Evolutionary conservation across 352 stramenopile genomes (phyloP).

Genomic region (Phytophthora cactorum): DNA sequence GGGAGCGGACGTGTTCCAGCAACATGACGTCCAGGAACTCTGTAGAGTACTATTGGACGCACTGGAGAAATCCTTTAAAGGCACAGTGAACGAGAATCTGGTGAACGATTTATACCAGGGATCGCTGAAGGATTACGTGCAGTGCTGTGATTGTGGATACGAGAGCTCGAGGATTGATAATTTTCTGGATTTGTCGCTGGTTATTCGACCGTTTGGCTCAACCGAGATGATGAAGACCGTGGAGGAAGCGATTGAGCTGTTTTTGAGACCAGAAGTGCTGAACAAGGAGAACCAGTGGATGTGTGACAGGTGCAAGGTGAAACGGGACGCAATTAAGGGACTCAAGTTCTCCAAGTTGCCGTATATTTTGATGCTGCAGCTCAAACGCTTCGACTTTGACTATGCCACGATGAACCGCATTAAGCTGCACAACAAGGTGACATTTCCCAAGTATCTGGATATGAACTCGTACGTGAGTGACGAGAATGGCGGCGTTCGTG

Average conservation of each 20-base stretch:
- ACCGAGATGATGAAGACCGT: slow-evolving; percentile 85
- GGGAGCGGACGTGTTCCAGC: slow-evolving; percentile 87
- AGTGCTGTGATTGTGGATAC: slow-evolving; percentile 85
- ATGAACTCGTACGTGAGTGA: slow-evolving; percentile 89
- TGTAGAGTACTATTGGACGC: slow-evolving; percentile 92
- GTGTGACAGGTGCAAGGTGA: slow-evolving; percentile 83
- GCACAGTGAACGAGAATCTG: slow-evolving; percentile 84
- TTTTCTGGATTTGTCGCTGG: slow-evolving; percentile 91
- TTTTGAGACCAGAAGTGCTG: slow-evolving; percentile 85
- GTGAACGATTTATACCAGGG: slow-evolving; percentile 90
- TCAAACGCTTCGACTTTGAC: slow-evolving; percentile 94
- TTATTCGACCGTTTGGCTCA: slow-evolving; percentile 90
- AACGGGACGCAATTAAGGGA: slow-evolving; percentile 90
- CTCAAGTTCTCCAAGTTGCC: slow-evolving; percentile 90
- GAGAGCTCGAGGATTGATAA: slow-evolving; percentile 88
- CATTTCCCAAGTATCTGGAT: slow-evolving; percentile 90
- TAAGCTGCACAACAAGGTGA: slow-evolving; percentile 88
- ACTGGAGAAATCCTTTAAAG: slow-evolving; percentile 89
- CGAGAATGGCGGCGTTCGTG: slow-evolving; percentile 50
- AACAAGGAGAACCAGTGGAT: slow-evolving; percentile 92
- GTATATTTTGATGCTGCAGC: slow-evolving; percentile 90
- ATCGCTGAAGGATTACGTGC: slow-evolving; percentile 89
- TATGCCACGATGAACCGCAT: slow-evolving; percentile 90
- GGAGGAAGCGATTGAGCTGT: slow-evolving; percentile 90
- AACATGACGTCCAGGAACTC: slow-evolving; percentile 93